Evolutionary conservation across 305 asterid species (phyloP), one percentile per base, ranked within the genome.

Genomic region (Rubia peregrina): DNA sequence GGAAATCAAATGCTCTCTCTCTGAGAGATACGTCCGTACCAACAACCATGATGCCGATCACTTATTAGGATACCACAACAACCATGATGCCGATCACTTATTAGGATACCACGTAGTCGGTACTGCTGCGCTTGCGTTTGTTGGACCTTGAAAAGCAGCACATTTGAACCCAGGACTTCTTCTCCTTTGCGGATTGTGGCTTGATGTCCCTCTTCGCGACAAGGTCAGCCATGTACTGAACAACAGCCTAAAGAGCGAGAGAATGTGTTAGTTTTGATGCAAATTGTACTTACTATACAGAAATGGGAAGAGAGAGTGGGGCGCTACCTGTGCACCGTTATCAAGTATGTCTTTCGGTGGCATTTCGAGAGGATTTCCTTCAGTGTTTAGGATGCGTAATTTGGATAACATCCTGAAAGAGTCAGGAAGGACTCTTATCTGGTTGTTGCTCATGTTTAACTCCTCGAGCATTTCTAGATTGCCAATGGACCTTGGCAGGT

Each of bases 401-500:
- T 65, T 76, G 19, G 81, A 68, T 36, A 94, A 85, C 99, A 91
- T 80, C 76, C 96, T 83, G 74, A 94, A 94, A 19, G 99, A 94
- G 46, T 91, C 99, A 0, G 99, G 99, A 59, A 94, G 89, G 70
- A 64, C 72, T 74, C 96, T 80, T 60, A 91, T 91, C 84, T 94
- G 99, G 79, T 94, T 94, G 74, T 90, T 87, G 83, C 96, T 81
- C 86, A 89, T 88, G 78, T 91, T 85, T 85, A 94, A 83, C 79
- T 81, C 97, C 84, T 94, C 98, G 4, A 94, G 88, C 84, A 80
- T 80, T 78, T 94, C 99, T 38, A 94, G 96, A 77, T 94, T 94
- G n/a, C 99, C 99, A 40, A 94, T 89, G 57, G 97, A 89, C 80
- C 98, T 80, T 4, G 99, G 99, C 65, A 94, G 90, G 61, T 74